Conservation (phyloP, 202 grass and related monocot genomes). For the Bolboschoenoplectus hybrid region DNA sequence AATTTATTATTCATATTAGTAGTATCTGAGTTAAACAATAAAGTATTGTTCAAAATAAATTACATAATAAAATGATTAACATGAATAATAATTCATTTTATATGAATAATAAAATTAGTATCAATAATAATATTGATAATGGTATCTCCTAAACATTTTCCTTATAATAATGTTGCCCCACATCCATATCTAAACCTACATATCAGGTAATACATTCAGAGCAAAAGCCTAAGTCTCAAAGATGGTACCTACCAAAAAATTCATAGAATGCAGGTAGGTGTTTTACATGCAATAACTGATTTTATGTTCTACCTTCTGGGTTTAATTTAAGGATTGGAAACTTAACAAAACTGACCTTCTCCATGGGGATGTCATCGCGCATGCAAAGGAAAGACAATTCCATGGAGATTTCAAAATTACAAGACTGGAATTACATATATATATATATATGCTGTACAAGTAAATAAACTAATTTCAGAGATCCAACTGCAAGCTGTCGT, state of each 20-base stretch:
- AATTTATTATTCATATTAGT: too few relatives aligned
- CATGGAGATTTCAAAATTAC: conserved; percentile 31
- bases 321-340: conserved; percentile 1
- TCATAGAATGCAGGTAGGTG: not conserved
- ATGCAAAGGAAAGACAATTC: conserved; percentile 1
- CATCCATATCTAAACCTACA: not conserved
- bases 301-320: conserved; percentile 5
- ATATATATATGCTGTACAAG: conserved; percentile 33
- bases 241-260: not conserved
- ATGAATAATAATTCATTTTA: too few relatives aligned
- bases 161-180: not conserved
- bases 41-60: too few relatives aligned
- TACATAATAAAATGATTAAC: too few relatives aligned
- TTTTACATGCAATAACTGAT: conserved; percentile 27
- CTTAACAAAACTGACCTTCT: conserved; percentile 31
- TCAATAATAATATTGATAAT: too few relatives aligned
- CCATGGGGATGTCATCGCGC: conserved; percentile 6
- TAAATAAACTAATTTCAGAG: conserved; percentile 32
- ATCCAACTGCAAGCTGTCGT: not conserved
- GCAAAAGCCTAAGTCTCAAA: conserved; percentile 11
- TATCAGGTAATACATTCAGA: not conserved
- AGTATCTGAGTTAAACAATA: too few relatives aligned
- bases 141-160: too few relatives aligned
- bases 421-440: conserved; percentile 33
- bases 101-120: too few relatives aligned